Conservation (phyloP, 345 rosid species). For the Boechera retrofracta region DNA sequence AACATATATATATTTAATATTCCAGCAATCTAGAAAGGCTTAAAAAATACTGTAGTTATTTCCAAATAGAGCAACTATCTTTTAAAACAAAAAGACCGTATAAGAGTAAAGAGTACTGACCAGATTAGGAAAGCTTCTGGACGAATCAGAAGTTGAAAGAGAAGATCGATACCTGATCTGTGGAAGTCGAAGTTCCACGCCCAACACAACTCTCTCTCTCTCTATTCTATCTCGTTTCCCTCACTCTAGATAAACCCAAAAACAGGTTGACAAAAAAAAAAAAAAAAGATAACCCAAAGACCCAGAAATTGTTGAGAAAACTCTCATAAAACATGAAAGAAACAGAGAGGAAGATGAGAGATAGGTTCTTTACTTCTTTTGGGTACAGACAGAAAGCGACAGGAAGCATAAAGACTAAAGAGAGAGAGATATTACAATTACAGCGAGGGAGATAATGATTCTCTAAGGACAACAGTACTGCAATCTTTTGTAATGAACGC, state of each 20-base stretch:
- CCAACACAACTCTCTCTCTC: slow-evolving; percentile 14
- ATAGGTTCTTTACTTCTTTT: slow-evolving; percentile 34
- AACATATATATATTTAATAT: not conserved
- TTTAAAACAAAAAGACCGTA: not conserved
- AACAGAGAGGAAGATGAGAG: slow-evolving; percentile 38
- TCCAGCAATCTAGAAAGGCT: slow-evolving; percentile 11
- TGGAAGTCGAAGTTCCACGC: slow-evolving; percentile 36
- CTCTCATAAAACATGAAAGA: slow-evolving; percentile 31
- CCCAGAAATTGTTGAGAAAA: not conserved
- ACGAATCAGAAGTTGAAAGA: slow-evolving; percentile 35
- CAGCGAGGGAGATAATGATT: slow-evolving; percentile 46
- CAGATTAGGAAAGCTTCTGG: slow-evolving; percentile 38
- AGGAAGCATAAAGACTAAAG: slow-evolving; percentile 35
- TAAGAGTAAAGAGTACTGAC: slow-evolving; percentile 27
- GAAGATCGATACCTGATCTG: slow-evolving; percentile 15
- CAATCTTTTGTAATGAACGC: slow-evolving; percentile 13
- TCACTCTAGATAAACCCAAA: slow-evolving; percentile 27
- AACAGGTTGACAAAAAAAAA: not conserved
- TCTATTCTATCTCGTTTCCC: not conserved
- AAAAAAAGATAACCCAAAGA: not conserved
- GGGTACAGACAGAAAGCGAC: slow-evolving; percentile 45
- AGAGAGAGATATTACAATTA: slow-evolving; percentile 40
- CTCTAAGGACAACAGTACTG: slow-evolving; percentile 39
- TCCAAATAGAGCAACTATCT: slow-evolving; percentile 39
- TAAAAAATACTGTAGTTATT: not conserved